Percentiles rank a stretch among this genome's conserved stretches.
Evolutionary conservation across 345 rosid genomes (phyloP).

Genomic region (Kandelia obovata): DNA sequence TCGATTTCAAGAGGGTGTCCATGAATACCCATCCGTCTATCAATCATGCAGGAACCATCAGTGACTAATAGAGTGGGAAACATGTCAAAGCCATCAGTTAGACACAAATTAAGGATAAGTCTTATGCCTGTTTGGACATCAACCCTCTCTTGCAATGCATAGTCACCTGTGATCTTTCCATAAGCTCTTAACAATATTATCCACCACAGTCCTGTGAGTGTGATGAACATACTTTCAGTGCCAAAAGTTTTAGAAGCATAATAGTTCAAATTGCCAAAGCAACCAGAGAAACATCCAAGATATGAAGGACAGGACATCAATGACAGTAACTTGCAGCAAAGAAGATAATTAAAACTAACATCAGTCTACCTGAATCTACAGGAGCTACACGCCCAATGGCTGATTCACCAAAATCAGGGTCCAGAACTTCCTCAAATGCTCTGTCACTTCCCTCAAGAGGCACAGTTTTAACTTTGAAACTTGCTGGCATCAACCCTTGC

Average conservation of each 20-base stretch:
- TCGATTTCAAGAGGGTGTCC: conserved; percentile 98
- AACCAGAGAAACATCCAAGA: neutral
- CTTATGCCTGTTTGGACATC: conserved; percentile 96
- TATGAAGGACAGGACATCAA: neutral
- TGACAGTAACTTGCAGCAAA: neutral
- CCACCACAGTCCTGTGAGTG: conserved; percentile 80
- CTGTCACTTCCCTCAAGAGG: conserved; percentile 64
- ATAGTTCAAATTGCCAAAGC: neutral
- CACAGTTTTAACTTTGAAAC: conserved; percentile 72
- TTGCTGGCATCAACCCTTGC: conserved; percentile 96
- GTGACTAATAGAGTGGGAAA: conserved; percentile 90
- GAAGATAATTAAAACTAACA: neutral
- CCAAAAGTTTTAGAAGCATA: neutral
- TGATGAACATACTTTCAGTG: neutral
- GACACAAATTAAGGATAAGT: conserved; percentile 71
- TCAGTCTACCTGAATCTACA: conserved; percentile 80
- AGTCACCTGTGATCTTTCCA: conserved; percentile 87
- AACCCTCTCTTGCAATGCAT: conserved; percentile 81
- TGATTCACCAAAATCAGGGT: conserved; percentile 95
- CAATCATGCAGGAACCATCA: conserved; percentile 97
- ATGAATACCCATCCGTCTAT: conserved; percentile 95
- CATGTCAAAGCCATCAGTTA: conserved; percentile 94
- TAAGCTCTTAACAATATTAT: conserved; percentile 85
- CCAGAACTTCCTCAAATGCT: conserved; percentile 72
- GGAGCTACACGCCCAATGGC: conserved; percentile 98